phyloP scores from a whole-genome alignment of 106 monocot genomes.

The Dactylorhiza incarnata region DNA sequence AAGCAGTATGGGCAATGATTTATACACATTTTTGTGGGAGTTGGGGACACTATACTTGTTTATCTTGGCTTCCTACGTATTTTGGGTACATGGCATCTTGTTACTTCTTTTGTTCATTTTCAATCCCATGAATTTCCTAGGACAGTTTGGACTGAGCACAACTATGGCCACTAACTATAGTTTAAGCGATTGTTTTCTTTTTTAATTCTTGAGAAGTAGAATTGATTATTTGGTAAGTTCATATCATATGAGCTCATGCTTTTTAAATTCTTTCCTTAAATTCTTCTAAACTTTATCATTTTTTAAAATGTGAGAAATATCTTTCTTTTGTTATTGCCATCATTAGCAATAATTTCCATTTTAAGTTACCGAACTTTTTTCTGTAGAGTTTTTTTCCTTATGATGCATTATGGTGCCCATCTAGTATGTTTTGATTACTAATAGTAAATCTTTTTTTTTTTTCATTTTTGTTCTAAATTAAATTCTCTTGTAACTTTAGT shows the following conservation, averaged over 20 bases:
- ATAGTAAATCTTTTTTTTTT: neutral
- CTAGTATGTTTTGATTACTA: neutral
- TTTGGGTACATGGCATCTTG: slow-evolving; percentile 50
- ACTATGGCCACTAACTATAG: neutral
- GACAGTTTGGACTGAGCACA: neutral
- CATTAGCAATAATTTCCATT: neutral
- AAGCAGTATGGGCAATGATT: slow-evolving; percentile 97
- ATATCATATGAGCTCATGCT: neutral
- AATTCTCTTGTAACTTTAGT: neutral
- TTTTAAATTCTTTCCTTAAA: neutral
- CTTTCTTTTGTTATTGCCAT: neutral
- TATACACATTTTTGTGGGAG: slow-evolving; percentile 99
- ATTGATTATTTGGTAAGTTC: neutral
- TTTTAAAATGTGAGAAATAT: neutral
- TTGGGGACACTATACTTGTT: slow-evolving; percentile 97
- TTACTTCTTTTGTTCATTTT: neutral
- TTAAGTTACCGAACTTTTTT: neutral
- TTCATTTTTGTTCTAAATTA: neutral
- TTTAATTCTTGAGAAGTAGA: neutral
- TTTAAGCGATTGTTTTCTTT: neutral
- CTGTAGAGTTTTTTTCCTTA: neutral
- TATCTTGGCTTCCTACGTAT: slow-evolving; percentile 96
- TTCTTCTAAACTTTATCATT: neutral
- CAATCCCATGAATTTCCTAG: neutral
- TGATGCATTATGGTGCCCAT: neutral